A percentile compares a stretch with the other conserved stretches of the same genome.
phyloP scores from a whole-genome alignment of 192 early-diverging fungal species.

The Anaeromyces robustus region DNA sequence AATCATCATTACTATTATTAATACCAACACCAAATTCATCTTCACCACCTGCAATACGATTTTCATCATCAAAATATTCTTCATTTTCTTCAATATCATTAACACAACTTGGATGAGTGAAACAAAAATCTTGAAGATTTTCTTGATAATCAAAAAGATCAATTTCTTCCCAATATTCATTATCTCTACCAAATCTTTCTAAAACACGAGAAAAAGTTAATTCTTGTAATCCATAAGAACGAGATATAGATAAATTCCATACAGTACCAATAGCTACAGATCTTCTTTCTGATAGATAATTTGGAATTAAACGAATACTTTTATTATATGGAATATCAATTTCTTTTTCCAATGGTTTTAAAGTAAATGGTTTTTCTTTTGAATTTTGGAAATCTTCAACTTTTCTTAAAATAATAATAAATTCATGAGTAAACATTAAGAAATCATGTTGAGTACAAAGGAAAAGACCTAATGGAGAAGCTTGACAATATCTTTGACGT shows the following conservation, averaged over 20 bases:
- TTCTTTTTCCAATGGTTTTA: conserved; percentile 5
- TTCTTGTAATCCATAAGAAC: conserved; percentile 36
- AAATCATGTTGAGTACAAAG: conserved; percentile 82
- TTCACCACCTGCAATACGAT: not conserved
- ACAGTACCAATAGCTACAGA: conserved; percentile 84
- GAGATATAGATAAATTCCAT: conserved; percentile 63
- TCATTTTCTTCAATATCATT: conserved; percentile 8
- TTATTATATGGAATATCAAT: conserved; percentile 2
- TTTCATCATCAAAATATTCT: conserved; percentile 1
- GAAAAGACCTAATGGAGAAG: conserved; percentile 73
- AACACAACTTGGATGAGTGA: conserved; percentile 1
- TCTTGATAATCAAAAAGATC: conserved; percentile 17
- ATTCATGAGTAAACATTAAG: conserved; percentile 87
- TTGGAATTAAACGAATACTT: conserved; percentile 40
- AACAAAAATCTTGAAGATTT: not conserved
- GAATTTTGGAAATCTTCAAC: conserved; percentile 34
- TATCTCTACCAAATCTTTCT: conserved; percentile 74
- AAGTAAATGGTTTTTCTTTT: conserved; percentile 28
- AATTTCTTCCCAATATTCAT: conserved; percentile 63
- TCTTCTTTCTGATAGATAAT: conserved; percentile 59
- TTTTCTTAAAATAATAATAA: conserved; percentile 66
- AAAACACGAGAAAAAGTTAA: conserved; percentile 50
- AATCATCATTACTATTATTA: conserved; percentile 7
- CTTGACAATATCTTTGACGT: conserved; percentile 72
- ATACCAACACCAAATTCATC: not conserved